Evolutionary conservation across 257 asterid genomes (phyloP), one percentile per base, ranked within the genome.

Genomic region (Nicotiana paniculata): DNA sequence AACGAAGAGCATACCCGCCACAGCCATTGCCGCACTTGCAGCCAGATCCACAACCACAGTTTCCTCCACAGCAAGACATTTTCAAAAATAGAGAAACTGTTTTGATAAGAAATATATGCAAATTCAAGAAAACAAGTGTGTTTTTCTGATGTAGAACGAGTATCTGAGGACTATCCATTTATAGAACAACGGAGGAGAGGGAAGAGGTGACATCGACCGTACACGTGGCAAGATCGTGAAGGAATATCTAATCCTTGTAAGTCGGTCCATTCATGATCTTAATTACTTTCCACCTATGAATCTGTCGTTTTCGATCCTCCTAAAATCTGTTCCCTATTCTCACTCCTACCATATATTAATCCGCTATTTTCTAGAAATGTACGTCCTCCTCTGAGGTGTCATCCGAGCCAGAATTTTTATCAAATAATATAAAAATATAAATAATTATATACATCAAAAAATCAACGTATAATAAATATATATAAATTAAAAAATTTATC

Each of bases 11-110:
- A 83, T 85, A 93, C 96, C 97, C 97, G 6, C 82, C 81, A 65
- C 94, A 89, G 86, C 92, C 95, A 16, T 0, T 86, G 90, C 95
- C 93, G 88, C 97, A 93, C 84, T 88, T 87, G 93, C 97, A 93
- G 87, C 59, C 21, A 67, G 97, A 7, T 80, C 97, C 95, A 33
- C 98, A 93, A 0, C 91, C 90, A 68, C 97, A 93, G 88, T 83
- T 92, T 85, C 93, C 95, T 46, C 87, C 88, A 79, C 94, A 88
- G 93, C 97, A 90, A 83, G 97, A 93, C 97, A 93, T 43, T 43
- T 43, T 43, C 48, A 6, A 6, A 39, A 39, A 39, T 21, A 0
- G 46, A 6, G 9, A 6, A 37, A 37, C 10, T 92, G 53, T 79
- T 81, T 21, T 13, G 11, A 57, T 57, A 17, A 35, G 53, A 17